phyloP scores from a whole-genome alignment of 805 yeast genomes.

The Candida insectorum region DNA sequence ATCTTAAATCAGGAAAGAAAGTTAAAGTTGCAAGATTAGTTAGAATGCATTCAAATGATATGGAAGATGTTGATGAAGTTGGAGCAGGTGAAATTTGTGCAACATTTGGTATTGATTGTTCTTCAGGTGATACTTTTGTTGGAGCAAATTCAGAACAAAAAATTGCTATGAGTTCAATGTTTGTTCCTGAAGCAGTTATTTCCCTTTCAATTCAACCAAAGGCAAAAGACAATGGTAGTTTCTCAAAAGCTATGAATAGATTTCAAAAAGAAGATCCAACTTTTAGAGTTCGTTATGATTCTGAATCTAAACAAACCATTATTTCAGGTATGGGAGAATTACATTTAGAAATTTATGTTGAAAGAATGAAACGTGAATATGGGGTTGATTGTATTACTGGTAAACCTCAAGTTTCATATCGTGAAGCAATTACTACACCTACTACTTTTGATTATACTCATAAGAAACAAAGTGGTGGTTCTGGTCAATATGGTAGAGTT shows the following conservation, averaged over 20 bases:
- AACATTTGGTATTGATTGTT: conserved; percentile 97
- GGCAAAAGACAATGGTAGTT: conserved; percentile 78
- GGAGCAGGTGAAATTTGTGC: conserved; percentile 99
- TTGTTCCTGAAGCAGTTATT: conserved; percentile 97
- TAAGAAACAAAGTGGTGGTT: conserved; percentile 99
- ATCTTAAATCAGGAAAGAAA: conserved; percentile 88
- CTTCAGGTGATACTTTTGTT: conserved; percentile 97
- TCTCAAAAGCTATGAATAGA: conserved; percentile 94
- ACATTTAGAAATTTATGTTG: conserved; percentile 95
- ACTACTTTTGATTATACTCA: conserved; percentile 89
- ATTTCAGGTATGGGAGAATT: conserved; percentile 98
- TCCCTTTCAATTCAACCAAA: conserved; percentile 88
- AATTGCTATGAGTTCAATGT: conserved; percentile 96
- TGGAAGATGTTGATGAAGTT: conserved; percentile 96
- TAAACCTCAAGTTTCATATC: conserved; percentile 95
- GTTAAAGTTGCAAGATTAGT: conserved; percentile 91
- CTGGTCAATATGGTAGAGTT: conserved; percentile 98
- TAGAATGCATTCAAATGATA: conserved; percentile 97
- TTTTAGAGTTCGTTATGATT: conserved; percentile 85
- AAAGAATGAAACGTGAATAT: conserved; percentile 96
- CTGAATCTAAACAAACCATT: conserved; percentile 89
- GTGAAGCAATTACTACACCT: conserved; percentile 80
- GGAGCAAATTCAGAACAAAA: conserved; percentile 62
- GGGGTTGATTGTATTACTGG: conserved; percentile 95
- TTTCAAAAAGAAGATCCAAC: conserved; percentile 99